Conservation (phyloP, 345 rosid genomes). For the Euphorbia lathyris region DNA sequence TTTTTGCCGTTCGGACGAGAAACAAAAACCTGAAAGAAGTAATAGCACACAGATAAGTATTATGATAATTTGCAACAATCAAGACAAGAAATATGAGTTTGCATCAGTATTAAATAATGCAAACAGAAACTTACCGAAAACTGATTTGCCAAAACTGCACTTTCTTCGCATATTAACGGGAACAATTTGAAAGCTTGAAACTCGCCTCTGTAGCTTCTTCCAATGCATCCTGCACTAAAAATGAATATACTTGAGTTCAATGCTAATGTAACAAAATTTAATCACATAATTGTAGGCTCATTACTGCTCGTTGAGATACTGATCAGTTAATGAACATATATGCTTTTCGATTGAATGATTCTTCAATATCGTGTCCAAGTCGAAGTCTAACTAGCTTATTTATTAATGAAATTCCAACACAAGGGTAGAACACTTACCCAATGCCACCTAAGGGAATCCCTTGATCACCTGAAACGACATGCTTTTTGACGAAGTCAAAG, state of each 20-base stretch:
- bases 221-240: slow-evolving; percentile 65
- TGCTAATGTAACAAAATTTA: background rate
- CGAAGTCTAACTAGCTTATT: too few species aligned
- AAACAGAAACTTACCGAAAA: slow-evolving; percentile 64
- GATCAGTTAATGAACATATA: too few species aligned
- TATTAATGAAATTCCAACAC: too few species aligned
- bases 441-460: slow-evolving; percentile 76
- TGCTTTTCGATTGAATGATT: too few species aligned
- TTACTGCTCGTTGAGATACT: background rate
- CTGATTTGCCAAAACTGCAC: slow-evolving; percentile 57
- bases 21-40: slow-evolving; percentile 58
- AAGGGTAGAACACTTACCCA: slow-evolving; percentile 44
- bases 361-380: too few species aligned
- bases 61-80: background rate
- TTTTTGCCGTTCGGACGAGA: slow-evolving; percentile 63
- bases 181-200: slow-evolving; percentile 54
- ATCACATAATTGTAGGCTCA: background rate
- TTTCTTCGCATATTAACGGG: slow-evolving; percentile 45
- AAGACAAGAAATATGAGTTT: background rate
- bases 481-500: slow-evolving; percentile 51
- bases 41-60: background rate
- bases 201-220: slow-evolving; percentile 67
- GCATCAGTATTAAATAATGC: background rate
- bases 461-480: slow-evolving; percentile 48
- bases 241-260: background rate